phyloP scores from a whole-genome alignment of 768 basidiomycete genomes.

The Pisolithus marmoratus region DNA sequence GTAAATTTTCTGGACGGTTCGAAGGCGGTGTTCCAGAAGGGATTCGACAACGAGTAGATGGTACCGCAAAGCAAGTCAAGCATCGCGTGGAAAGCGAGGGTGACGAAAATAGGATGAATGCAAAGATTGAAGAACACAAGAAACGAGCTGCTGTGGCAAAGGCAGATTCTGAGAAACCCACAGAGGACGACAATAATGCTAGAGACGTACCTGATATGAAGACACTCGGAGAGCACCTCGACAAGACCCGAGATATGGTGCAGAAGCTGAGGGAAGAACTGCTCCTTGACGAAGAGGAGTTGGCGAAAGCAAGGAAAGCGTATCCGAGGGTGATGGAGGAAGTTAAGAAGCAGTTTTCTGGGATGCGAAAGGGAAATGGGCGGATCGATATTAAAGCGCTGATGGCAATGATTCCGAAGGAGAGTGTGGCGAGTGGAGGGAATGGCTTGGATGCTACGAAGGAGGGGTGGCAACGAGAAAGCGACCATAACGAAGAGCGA shows the following conservation, averaged over 20 bases:
- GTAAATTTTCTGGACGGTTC: not conserved
- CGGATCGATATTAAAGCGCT: conserved; percentile 5
- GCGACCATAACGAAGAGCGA: not conserved
- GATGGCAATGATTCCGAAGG: conserved; percentile 8
- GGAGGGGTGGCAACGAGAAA: conserved; percentile 1
- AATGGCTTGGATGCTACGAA: conserved; percentile 2
- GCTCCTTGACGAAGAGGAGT: conserved; percentile 13
- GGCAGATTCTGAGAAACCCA: not conserved
- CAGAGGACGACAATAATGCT: not conserved
- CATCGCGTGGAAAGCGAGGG: not conserved
- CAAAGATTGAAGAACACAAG: conserved; percentile 6
- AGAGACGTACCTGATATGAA: not conserved
- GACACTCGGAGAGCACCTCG: conserved; percentile 12
- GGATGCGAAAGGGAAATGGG: conserved; percentile 1
- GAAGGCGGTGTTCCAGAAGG: not conserved
- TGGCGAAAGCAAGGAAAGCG: conserved; percentile 10
- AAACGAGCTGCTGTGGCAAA: not conserved
- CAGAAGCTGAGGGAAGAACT: conserved; percentile 11
- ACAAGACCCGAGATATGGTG: conserved; percentile 15
- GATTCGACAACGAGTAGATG: conserved; percentile 4
- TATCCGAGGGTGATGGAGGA: conserved; percentile 10
- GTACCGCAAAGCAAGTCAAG: conserved; percentile 1
- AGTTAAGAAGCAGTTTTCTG: conserved; percentile 9
- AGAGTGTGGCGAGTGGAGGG: conserved; percentile 1
- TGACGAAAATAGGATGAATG: conserved; percentile 2